Evolutionary conservation across 352 stramenopile species (phyloP).

Genomic region (Globisporangium iwayamae): DNA sequence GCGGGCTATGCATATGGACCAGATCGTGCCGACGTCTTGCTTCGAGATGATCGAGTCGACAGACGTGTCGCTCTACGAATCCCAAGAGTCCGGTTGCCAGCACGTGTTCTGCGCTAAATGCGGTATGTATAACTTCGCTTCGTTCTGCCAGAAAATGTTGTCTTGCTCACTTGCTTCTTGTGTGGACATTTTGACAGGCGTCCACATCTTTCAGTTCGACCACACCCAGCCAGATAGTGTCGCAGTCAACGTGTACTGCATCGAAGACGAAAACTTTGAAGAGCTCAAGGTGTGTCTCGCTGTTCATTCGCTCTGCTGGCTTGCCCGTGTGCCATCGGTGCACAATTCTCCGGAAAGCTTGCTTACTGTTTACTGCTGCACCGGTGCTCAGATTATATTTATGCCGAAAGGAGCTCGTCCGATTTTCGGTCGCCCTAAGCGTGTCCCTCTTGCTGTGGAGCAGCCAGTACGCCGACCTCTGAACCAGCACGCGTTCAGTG

Average conservation of each 20-base stretch:
- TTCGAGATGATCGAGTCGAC: constrained; percentile 75
- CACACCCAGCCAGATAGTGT: constrained; percentile 62
- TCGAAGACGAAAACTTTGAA: constrained; percentile 81
- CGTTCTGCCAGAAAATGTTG: background rate
- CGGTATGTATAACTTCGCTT: constrained; percentile 29
- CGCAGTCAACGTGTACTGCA: constrained; percentile 77
- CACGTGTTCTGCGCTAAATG: constrained; percentile 81
- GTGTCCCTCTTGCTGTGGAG: constrained; percentile 34
- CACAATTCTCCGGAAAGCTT: background rate
- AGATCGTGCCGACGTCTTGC: constrained; percentile 73
- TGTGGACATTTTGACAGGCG: constrained; percentile 25
- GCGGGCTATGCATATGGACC: background rate
- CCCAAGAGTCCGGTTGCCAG: constrained; percentile 56
- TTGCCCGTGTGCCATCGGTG: background rate
- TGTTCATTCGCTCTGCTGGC: background rate
- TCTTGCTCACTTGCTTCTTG: constrained; percentile 2
- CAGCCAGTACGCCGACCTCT: constrained; percentile 39
- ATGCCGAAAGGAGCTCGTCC: constrained; percentile 66
- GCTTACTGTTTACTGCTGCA: background rate
- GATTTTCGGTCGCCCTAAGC: constrained; percentile 55
- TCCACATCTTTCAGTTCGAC: constrained; percentile 87
- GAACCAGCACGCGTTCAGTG: constrained; percentile 32
- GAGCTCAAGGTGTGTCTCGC: constrained; percentile 60
- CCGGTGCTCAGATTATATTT: constrained; percentile 62
- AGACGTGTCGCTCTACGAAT: constrained; percentile 72